Base-by-base conservation (phyloP, 345 rosid species). In the Excoecaria cochinchinensis region DNA sequence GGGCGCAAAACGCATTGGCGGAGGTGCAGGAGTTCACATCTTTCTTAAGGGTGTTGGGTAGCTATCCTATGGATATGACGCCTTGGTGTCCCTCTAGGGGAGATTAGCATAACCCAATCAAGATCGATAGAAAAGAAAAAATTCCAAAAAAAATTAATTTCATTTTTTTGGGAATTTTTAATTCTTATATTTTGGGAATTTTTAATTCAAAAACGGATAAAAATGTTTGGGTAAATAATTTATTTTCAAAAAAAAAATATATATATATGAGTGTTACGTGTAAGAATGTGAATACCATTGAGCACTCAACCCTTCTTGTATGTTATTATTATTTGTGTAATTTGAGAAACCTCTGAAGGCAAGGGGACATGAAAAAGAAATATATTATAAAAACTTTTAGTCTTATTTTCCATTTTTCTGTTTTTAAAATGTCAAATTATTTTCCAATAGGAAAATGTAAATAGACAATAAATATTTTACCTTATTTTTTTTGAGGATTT, bases 1-100 rank as follows among this genome's bases (percentile, higher is more conserved):
- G 98, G 69, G 98, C 98, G 14, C 98, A 95, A 74, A 93, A 95
- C 80, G 99, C 99, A n/a, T 80, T 95, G 48, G 86, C 96, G 22
- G 99, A 93, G 84, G 98, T 95, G n/a, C 99, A 95, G 70, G 99
- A 95, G 78, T 93, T 90, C 90, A 93, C 99, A 31, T 95, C 99
- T 10, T 95, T 95, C 86, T 85, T 95, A 78, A 83, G 99, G 83
- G 99, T 95, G 39, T 76, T 95, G 76, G 99, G 99, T 14, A 95
- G 99, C 69, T 95, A 95, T 78, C 99, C 99, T 3, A 95, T 91
- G 94, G 99, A 95, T 82, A 95, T 95, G 99, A 89, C 98, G 8
- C 98, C 99, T 5, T 95, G 97, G 97, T 84, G 85, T 67, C 95
- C 95, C 3, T 83, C 92, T n/a, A 13, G 84, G 55, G 90, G 72